A percentile compares a stretch with the other conserved stretches of the same genome.
Evolutionary conservation across 768 basidiomycete genomes (phyloP).

Genomic region (Phanerochaete sordida): DNA sequence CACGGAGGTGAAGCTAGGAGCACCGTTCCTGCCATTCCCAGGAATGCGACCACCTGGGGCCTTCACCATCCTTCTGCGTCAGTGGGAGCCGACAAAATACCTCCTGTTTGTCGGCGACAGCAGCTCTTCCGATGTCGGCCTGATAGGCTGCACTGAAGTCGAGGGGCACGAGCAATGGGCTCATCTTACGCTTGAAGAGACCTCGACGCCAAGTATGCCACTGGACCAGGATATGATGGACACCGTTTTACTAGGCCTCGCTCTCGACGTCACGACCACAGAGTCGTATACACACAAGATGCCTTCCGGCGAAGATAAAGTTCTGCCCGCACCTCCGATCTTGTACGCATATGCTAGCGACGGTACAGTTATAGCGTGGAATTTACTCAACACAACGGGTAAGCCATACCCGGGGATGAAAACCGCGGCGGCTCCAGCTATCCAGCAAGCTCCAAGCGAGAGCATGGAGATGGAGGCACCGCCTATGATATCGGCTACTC

Average conservation of each 20-base stretch:
- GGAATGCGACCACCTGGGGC: constrained; percentile 44
- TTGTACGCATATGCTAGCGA: constrained; percentile 77
- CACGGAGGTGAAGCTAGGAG: constrained; percentile 35
- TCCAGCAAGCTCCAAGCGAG: background rate
- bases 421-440: constrained; percentile 14
- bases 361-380: constrained; percentile 74
- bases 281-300: constrained; percentile 35
- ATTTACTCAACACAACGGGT: constrained; percentile 54
- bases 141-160: constrained; percentile 31
- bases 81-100: constrained; percentile 42
- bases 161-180: constrained; percentile 36
- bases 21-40: constrained; percentile 41
- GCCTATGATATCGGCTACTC: background rate
- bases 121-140: constrained; percentile 47
- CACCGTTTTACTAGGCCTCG: constrained; percentile 62
- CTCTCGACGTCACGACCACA: constrained; percentile 58
- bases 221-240: constrained; percentile 68
- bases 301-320: constrained; percentile 38
- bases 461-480: background rate
- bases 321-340: constrained; percentile 52
- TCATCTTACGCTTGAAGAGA: constrained; percentile 46
- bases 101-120: constrained; percentile 47
- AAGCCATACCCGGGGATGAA: constrained; percentile 55
- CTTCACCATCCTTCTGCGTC: constrained; percentile 34
- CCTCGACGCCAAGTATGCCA: constrained; percentile 55